These are phyloP conservation scores for Orbilia brochopaga DNA, from an alignment of 2,329 filamentous ascomycete species.

Conservation along the genomic window DNA sequence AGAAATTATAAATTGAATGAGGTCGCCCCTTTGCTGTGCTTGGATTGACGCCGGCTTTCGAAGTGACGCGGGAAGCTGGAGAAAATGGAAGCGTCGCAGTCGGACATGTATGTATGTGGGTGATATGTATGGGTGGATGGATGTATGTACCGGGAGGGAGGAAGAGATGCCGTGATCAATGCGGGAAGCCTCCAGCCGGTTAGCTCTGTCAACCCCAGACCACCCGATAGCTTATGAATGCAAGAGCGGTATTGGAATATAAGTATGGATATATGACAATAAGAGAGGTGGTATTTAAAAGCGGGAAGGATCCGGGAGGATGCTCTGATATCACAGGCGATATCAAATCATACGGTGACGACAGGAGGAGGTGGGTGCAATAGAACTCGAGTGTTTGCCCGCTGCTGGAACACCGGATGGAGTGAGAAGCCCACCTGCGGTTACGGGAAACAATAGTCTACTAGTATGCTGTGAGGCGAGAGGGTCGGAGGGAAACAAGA, in stretches of 20 bases:
- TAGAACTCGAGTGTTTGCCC: background rate
- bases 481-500: background rate
- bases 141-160: too few species aligned
- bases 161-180: background rate
- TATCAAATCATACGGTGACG: background rate
- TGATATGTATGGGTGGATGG: too few species aligned
- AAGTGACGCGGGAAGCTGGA: slow-evolving; percentile 3
- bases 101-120: background rate
- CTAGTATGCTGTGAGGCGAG: background rate
- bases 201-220: background rate
- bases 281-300: slow-evolving; percentile 3
- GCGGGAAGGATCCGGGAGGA: background rate
- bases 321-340: background rate
- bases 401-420: background rate
- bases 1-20: background rate
- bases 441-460: slow-evolving; percentile 3
- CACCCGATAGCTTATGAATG: background rate
- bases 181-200: background rate
- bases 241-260: background rate
- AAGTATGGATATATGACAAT: background rate
- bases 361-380: background rate
- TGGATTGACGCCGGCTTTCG: background rate
- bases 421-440: background rate
- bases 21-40: slow-evolving; percentile 2
- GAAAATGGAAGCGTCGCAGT: background rate